These are phyloP conservation scores for Polygonum maritimum DNA, from an alignment of 148 eudicot species.

Conservation along the genomic window DNA sequence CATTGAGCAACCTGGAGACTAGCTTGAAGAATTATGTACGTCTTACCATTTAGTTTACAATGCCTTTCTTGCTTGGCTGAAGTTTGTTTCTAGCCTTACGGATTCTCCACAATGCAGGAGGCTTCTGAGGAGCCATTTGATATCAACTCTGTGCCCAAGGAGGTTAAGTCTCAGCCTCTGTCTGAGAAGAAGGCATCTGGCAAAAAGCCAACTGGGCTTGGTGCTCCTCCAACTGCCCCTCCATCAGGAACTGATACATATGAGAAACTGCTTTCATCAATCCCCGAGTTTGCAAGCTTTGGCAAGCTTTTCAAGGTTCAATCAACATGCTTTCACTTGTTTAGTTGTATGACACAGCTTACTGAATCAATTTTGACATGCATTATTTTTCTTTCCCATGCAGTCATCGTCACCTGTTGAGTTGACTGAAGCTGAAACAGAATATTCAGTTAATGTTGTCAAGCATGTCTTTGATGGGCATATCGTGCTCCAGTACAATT, in stretches of 20 bases:
- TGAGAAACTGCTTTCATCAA: conserved; percentile 72
- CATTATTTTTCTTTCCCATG: conserved; percentile 12
- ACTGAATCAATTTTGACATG: not conserved
- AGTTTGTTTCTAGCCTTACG: conserved; percentile 1
- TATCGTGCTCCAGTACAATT: conserved; percentile 93
- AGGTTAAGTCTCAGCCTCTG: conserved; percentile 83
- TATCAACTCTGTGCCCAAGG: conserved; percentile 76
- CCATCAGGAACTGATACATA: conserved; percentile 66
- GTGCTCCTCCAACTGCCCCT: conserved; percentile 62
- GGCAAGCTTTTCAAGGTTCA: conserved; percentile 92
- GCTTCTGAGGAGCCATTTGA: conserved; percentile 85
- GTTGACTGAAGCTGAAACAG: conserved; percentile 97
- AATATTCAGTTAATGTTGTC: conserved; percentile 88
- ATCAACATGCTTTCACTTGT: not conserved
- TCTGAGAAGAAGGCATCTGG: conserved; percentile 86
- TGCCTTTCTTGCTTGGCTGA: conserved; percentile 3
- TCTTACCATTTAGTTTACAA: not conserved
- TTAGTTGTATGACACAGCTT: not conserved
- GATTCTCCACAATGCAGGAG: conserved; percentile 32
- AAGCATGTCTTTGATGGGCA: conserved; percentile 85
- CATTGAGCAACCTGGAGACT: conserved; percentile 72
- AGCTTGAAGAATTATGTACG: conserved; percentile 92
- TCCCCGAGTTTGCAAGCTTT: conserved; percentile 72
- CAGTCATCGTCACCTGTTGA: conserved; percentile 93
- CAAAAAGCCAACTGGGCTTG: conserved; percentile 81